Conservation (phyloP, 2,329 filamentous ascomycete species). For the Lasiodiplodia citricola region DNA sequence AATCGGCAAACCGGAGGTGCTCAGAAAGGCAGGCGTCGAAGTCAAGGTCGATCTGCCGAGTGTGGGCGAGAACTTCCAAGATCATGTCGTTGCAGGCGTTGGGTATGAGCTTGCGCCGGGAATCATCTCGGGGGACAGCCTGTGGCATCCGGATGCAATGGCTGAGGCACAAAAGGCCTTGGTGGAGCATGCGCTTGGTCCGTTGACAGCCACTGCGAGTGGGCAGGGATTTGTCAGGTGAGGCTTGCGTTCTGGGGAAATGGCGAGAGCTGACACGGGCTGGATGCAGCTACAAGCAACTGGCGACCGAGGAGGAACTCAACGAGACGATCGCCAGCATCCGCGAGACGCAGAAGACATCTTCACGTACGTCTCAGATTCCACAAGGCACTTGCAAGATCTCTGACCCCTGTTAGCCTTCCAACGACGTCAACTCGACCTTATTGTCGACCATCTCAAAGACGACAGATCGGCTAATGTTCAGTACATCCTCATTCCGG, state of each 20-base stretch:
- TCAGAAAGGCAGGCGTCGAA: conserved; percentile 34
- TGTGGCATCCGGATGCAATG: conserved; percentile 6
- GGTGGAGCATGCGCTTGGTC: not conserved
- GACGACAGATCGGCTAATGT: conserved; percentile 13
- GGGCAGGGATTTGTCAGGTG: conserved; percentile 25
- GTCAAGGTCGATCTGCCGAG: conserved; percentile 36
- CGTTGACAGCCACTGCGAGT: conserved; percentile 10
- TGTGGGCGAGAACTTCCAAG: conserved; percentile 44
- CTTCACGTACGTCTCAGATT: not conserved
- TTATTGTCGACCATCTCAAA: conserved; percentile 25
- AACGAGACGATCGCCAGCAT: conserved; percentile 13
- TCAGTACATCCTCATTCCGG: conserved; percentile 8
- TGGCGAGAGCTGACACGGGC: not conserved
- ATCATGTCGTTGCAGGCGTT: conserved; percentile 37
- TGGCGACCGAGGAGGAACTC: conserved; percentile 4
- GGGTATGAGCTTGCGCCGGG: not conserved
- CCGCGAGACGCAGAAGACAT: not conserved
- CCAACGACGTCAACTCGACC: conserved; percentile 25
- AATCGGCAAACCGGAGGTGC: conserved; percentile 30
- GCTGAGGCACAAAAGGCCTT: conserved; percentile 13
- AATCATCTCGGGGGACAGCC: not conserved
- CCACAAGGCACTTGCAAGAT: not conserved
- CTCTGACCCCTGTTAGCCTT: not conserved
- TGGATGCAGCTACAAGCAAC: conserved; percentile 9
- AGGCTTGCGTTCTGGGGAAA: not conserved